Conservation (phyloP, 768 basidiomycete genomes). For the Mycena indigotica region DNA sequence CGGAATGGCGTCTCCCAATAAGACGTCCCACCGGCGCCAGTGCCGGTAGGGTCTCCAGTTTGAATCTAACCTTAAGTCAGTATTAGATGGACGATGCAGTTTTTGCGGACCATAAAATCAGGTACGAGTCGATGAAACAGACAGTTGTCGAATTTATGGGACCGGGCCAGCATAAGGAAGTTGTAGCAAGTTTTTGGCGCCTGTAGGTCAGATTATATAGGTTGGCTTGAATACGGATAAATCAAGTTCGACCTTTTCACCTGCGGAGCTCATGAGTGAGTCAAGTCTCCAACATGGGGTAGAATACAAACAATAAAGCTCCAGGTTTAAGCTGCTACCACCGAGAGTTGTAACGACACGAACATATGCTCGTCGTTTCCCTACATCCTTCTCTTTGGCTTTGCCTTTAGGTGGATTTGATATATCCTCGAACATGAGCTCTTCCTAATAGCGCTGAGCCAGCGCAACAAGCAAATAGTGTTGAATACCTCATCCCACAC, state of each 20-base stretch:
- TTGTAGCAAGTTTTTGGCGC: constrained; percentile 99
- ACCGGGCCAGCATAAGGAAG: constrained; percentile 89
- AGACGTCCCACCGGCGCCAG: constrained; percentile 89
- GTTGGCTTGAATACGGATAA: background rate
- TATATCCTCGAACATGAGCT: constrained; percentile 97
- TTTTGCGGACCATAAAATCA: constrained; percentile 80
- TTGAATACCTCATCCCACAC: constrained; percentile 88
- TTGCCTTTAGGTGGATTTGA: constrained; percentile 78
- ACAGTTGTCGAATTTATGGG: constrained; percentile 88
- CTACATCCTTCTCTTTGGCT: constrained; percentile 91
- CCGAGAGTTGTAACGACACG: constrained; percentile 94
- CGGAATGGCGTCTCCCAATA: constrained; percentile 96
- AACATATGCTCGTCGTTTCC: constrained; percentile 90
- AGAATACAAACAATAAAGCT: constrained; percentile 61
- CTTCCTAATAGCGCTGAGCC: constrained; percentile 57
- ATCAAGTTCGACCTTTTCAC: constrained; percentile 73
- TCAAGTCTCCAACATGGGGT: background rate
- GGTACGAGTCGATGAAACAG: constrained; percentile 93
- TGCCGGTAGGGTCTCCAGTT: constrained; percentile 97
- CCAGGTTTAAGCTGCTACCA: constrained; percentile 78
- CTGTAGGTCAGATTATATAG: constrained; percentile 37
- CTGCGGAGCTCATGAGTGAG: background rate
- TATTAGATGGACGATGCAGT: constrained; percentile 4
- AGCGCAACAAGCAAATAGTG: background rate
- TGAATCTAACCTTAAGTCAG: constrained; percentile 77